phyloP scores from a whole-genome alignment of 306 rosid genomes.

The Glycine soja region DNA sequence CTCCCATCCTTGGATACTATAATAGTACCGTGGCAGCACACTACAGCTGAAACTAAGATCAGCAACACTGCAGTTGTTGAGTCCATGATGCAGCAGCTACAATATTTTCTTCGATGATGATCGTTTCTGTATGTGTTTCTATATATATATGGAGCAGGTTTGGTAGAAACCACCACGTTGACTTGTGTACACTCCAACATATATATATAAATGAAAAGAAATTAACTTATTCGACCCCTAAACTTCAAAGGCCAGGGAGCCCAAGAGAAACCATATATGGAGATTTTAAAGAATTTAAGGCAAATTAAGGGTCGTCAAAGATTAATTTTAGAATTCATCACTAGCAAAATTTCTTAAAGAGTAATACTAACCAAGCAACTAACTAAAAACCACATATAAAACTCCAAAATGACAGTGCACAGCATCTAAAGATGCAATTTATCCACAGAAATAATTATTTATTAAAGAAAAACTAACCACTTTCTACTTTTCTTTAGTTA shows the following conservation, averaged over 20 bases:
- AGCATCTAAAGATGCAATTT: not conserved
- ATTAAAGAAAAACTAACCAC: not conserved
- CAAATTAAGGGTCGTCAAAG: not conserved
- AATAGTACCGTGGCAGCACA: not conserved
- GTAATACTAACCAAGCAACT: not conserved
- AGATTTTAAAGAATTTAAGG: not conserved
- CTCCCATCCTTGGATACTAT: constrained; percentile 48
- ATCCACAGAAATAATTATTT: not conserved
- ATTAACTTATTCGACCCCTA: too few relatives aligned
- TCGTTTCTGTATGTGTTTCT: too few relatives aligned
- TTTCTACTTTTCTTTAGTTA: constrained; percentile 6
- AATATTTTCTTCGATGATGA: too few relatives aligned
- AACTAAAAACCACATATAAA: not conserved
- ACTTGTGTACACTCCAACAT: not conserved
- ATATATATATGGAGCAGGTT: not conserved
- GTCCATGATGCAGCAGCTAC: not conserved
- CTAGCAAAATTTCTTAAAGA: not conserved
- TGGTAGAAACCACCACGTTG: constrained; percentile 6
- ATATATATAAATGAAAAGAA: not conserved
- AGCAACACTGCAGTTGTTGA: not conserved
- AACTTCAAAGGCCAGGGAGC: not conserved
- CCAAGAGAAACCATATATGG: not conserved
- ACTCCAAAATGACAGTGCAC: not conserved
- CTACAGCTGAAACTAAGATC: not conserved
- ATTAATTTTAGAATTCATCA: not conserved